Conservation (phyloP, 2,329 filamentous ascomycete genomes). For the Anthostomella pinea region DNA sequence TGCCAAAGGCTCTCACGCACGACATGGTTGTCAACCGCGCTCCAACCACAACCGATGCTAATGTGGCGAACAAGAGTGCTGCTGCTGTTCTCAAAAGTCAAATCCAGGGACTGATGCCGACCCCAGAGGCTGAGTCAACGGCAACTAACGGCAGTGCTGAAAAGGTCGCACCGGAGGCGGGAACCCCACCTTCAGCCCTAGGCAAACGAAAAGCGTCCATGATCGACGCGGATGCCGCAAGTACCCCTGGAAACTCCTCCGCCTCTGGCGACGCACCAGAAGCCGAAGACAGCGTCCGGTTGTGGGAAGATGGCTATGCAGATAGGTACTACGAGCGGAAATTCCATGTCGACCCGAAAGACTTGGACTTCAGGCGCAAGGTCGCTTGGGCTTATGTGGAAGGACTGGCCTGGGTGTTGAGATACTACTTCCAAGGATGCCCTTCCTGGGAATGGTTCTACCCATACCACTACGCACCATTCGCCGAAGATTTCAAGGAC, state of each 20-base stretch:
- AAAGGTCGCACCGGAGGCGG: constrained; percentile 25
- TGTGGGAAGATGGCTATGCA: constrained; percentile 95
- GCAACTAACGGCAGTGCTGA: constrained; percentile 19
- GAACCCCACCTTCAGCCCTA: constrained; percentile 48
- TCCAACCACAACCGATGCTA: constrained; percentile 62
- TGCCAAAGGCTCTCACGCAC: constrained; percentile 66
- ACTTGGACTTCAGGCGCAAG: constrained; percentile 81
- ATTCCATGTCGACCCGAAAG: constrained; percentile 77
- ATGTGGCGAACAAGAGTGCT: constrained; percentile 88
- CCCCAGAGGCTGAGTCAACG: constrained; percentile 20
- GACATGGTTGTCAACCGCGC: constrained; percentile 79
- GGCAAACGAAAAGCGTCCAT: constrained; percentile 77
- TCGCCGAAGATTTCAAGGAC: constrained; percentile 90
- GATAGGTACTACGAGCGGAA: constrained; percentile 98
- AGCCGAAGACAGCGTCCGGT: constrained; percentile 79
- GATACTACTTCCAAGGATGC: constrained; percentile 98
- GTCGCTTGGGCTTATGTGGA: constrained; percentile 92
- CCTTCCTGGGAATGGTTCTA: constrained; percentile 99
- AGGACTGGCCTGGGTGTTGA: constrained; percentile 89
- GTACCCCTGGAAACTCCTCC: constrained; percentile 58
- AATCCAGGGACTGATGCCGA: constrained; percentile 48
- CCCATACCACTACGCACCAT: constrained; percentile 96
- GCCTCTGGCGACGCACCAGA: constrained; percentile 58
- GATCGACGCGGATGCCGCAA: constrained; percentile 59
- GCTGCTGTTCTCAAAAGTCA: constrained; percentile 83